phyloP scores from a whole-genome alignment of 106 monocot species.

The Acorus gramineus region DNA sequence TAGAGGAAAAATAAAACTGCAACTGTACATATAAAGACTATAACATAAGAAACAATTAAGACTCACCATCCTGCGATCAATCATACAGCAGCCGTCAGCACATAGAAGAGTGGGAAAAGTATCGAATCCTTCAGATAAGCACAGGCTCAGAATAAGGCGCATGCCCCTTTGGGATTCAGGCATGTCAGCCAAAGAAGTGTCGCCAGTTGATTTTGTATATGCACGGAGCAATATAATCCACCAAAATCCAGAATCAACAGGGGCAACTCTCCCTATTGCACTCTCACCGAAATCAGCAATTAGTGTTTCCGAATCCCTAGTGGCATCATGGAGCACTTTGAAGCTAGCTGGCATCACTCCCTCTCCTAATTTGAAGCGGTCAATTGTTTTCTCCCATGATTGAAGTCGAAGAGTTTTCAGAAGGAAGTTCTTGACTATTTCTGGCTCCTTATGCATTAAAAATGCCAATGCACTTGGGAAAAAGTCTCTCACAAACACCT shows the following conservation, averaged over 20 bases:
- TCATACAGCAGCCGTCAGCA: conserved; percentile 50
- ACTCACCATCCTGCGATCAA: conserved; percentile 47
- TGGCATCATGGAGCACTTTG: conserved; percentile 30
- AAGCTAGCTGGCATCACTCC: conserved; percentile 57
- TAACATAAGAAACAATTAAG: background rate
- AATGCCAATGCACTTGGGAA: conserved; percentile 45
- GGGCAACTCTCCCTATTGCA: conserved; percentile 53
- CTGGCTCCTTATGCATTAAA: conserved; percentile 42
- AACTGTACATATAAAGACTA: background rate
- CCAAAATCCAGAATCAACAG: conserved; percentile 58
- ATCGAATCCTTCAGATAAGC: conserved; percentile 49
- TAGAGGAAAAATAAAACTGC: too few relatives aligned
- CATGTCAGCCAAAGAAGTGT: conserved; percentile 25
- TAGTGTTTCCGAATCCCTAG: conserved; percentile 19
- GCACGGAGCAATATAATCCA: conserved; percentile 51
- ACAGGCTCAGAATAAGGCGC: conserved; percentile 29
- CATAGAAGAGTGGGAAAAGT: conserved; percentile 44
- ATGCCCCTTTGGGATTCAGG: conserved; percentile 43
- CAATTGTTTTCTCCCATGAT: conserved; percentile 37
- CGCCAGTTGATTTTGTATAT: conserved; percentile 37
- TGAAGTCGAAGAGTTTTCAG: conserved; percentile 36
- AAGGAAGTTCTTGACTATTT: conserved; percentile 48
- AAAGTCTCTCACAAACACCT: conserved; percentile 57
- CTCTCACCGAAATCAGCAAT: conserved; percentile 46
- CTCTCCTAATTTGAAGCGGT: conserved; percentile 35